Percentiles rank a stretch among this genome's conserved stretches.
Evolutionary conservation across 2,329 filamentous ascomycete species (phyloP).

Genomic region (Thelonectria rubi): DNA sequence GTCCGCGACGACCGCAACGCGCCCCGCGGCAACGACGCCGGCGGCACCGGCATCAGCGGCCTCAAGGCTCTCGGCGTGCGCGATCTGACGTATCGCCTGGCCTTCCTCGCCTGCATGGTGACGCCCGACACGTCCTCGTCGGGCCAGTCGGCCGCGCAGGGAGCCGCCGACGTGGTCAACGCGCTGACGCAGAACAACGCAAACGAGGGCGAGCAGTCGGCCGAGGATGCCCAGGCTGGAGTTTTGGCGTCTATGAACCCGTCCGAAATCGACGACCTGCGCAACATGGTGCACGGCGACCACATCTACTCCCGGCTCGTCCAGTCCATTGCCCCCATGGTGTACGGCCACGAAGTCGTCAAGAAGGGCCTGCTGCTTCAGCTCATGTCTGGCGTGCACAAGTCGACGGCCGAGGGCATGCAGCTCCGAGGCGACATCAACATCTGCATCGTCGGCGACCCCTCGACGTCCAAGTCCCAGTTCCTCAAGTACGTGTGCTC

Average conservation of each 20-base stretch:
- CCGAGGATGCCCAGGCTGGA: slow-evolving; percentile 87
- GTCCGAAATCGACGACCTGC: slow-evolving; percentile 89
- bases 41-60: slow-evolving; percentile 85
- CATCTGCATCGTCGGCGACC: slow-evolving; percentile 97
- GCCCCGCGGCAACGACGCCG: slow-evolving; percentile 78
- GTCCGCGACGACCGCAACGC: slow-evolving; percentile 82
- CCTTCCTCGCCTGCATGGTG: slow-evolving; percentile 98
- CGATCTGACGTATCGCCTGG: slow-evolving; percentile 92
- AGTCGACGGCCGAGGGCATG: slow-evolving; percentile 93
- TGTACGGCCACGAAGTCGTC: slow-evolving; percentile 96
- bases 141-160: slow-evolving; percentile 72
- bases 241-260: slow-evolving; percentile 87
- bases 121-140: slow-evolving; percentile 85
- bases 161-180: slow-evolving; percentile 81
- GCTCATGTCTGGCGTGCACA: slow-evolving; percentile 94
- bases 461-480: slow-evolving; percentile 96
- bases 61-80: slow-evolving; percentile 93
- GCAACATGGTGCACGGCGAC: slow-evolving; percentile 92
- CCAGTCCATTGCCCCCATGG: slow-evolving; percentile 93
- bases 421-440: slow-evolving; percentile 96
- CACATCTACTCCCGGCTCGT: slow-evolving; percentile 95
- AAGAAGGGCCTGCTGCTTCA: slow-evolving; percentile 97
- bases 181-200: slow-evolving; percentile 73
- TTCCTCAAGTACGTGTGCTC: slow-evolving; percentile 98
- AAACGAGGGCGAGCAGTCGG: slow-evolving; percentile 72